Evolutionary conservation across 768 basidiomycete genomes (phyloP), one percentile per base, ranked within the genome.

Genomic region (Kwoniella europaea): DNA sequence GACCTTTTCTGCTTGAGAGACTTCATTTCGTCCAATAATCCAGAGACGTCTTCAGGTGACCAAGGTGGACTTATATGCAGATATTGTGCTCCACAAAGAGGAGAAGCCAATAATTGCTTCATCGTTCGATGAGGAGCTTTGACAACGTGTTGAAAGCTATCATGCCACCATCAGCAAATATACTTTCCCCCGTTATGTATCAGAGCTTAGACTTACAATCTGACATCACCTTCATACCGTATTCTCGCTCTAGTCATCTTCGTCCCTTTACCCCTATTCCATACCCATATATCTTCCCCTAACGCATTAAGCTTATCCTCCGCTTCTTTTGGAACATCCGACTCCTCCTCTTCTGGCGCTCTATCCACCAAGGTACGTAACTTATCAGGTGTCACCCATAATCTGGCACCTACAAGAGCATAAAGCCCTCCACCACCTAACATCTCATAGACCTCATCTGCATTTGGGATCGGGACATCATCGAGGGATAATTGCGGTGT

Each of bases 401-500:
- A 66, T 43, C 80, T 69, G 1, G 80, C 78, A 2, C 80, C 80
- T 6, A 78, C 68, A 12, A 79, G 63, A 6, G 78, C 74, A 69
- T 79, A 81, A 29, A 79, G 63, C 1, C 72, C 78, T 24, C 78
- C 78, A 15, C 80, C 80, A 43, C 80, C 80, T 2, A 81, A 43
- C 24, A 72, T 71, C 50, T 77, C 74, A 50, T 70, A 67, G 5
- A 58, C 55, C 18, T 71, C 61, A 16, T 22, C 59, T 15, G 42
- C n/a, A 59, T 70, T 53, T 15, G 68, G 63, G 2, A 18, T 12
- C 12, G 67, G 54, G 22, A 16, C 1, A n/a, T 68, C 67, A 63
- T 68, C 67, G 41, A 61, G 44, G 18, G 67, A 53, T 18, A 56
- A 22, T 56, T 72, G 65, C 1, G 73, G 65, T 12, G 72, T 71